These are phyloP conservation scores for Lipomyces yamanashiensis DNA, from an alignment of 805 yeast genomes.

Conservation along the genomic window DNA sequence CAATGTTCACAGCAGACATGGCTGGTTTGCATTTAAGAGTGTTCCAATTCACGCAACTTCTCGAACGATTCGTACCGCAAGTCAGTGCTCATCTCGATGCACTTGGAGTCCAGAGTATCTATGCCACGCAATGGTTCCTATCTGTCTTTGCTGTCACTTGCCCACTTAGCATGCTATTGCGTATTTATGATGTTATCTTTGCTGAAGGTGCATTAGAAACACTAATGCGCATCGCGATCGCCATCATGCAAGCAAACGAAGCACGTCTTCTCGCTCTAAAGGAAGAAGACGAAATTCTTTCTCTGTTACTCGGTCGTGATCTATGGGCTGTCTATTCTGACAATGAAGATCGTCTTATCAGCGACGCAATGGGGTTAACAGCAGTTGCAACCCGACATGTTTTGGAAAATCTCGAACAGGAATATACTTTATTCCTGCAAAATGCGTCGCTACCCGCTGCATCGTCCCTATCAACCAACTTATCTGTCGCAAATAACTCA, in stretches of 20 bases:
- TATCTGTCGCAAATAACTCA: not conserved
- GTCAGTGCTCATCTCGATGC: slow-evolving; percentile 52
- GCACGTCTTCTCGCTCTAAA: slow-evolving; percentile 46
- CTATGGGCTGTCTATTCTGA: slow-evolving; percentile 52
- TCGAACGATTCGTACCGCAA: slow-evolving; percentile 50
- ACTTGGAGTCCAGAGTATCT: slow-evolving; percentile 53
- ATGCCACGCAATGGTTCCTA: slow-evolving; percentile 68
- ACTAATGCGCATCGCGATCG: slow-evolving; percentile 61
- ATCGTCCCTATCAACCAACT: not conserved
- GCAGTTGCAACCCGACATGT: slow-evolving; percentile 32
- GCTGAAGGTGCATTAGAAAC: slow-evolving; percentile 60
- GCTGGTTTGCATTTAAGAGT: slow-evolving; percentile 59
- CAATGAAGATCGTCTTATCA: slow-evolving; percentile 47
- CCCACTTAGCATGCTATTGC: slow-evolving; percentile 58
- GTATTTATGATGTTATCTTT: slow-evolving; percentile 56
- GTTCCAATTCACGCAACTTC: slow-evolving; percentile 54
- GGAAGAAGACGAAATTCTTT: slow-evolving; percentile 51
- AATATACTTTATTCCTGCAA: slow-evolving; percentile 6
- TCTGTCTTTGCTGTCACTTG: slow-evolving; percentile 63
- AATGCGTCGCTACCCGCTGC: slow-evolving; percentile 2
- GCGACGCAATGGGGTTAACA: slow-evolving; percentile 41
- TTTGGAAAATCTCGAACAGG: slow-evolving; percentile 28
- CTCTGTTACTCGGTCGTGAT: slow-evolving; percentile 48
- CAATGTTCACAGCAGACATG: slow-evolving; percentile 59
- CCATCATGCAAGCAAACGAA: slow-evolving; percentile 56